Base-by-base conservation (phyloP, 495 filamentous ascomycete species). In the Penicillium argentinense region DNA sequence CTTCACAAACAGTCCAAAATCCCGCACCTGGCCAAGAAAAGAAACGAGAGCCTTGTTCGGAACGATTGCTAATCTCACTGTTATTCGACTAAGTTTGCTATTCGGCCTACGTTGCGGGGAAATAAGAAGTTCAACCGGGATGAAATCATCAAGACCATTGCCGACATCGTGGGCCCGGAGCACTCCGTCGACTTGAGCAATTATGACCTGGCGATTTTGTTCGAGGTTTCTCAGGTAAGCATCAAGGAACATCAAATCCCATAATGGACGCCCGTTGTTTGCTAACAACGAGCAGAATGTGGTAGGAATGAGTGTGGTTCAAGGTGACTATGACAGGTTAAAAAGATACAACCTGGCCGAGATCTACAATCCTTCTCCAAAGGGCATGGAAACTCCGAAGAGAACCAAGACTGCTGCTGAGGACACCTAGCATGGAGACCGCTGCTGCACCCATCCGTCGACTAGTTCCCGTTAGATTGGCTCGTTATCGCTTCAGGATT, bases 151-250 rank as follows among this genome's bases (percentile, higher is more conserved):
- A 82, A 87, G 52, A 81, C 79, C 27, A 77, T 97, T 22, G 93
- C 93, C 2, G 73, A 76, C 24, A 66, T 72, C 9, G 83, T 88
- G 18, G 85, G 86, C 0, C 60, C 71, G 7, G 69, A 75, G 24
- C 95, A 97, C 61, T 86, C 81, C 16, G 93, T 97, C 41, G 83
- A 96, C 61, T 76, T 99, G 16, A 86, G 73, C 23, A 77, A 80
- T 19, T 90, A 89, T 23, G 91, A 97, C 66, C 71, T 87, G 49
- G 77, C 93, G 22, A 90, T 99, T 53, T 67, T 97, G 26, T 84
- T 98, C 24, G 88, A 95, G 55, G 74, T 99, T 16, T 92, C 87
- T 63, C 84, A 93, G 79, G 92, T 95, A 73, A 62, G 80, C 67
- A 23, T 3, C 47, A 22, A 7, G 11, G 22, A 9, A 12, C 5